Evolutionary conservation across 225 moss, liverwort and hornwort genomes (phyloP), one percentile per base, ranked within the genome.

Genomic region (Pseudisothecium myosuroides): DNA sequence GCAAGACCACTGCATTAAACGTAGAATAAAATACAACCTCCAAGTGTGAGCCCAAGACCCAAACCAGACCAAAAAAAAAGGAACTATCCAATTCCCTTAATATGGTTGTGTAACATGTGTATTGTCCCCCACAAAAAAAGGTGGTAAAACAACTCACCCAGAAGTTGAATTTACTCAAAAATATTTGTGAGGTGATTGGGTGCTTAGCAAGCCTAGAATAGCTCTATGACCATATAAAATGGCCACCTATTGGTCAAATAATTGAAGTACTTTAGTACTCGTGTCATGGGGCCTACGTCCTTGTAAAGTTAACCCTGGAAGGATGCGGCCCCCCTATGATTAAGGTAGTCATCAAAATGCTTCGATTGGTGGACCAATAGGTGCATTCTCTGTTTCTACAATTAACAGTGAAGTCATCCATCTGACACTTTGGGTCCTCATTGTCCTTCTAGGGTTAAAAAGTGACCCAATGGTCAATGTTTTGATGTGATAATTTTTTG

Each of bases 21-120:
- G 6, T 37, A 24, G 13, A 3, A 23, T 23, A 36, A 54, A 36
- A 3, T 29, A 6, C 3, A 6, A 0, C 11, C 14, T 2, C 2
- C 0, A 0, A 73, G 3, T 6, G 0, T 10, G 16, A 31, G 1
- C 0, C 4, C 1, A 19, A 6, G 11, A 28, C 1, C 9, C 6
- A 28, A 1, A 16, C 1, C 0, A 43, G 2, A 27, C 6, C 9
- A 7, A 10, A 73, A 1, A 16, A 28, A 73, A 47, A 47, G 2
- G 6, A 2, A 32, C 34, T 50, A 76, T 0, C 5, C 3, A 76
- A 3, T 54, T 36, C 6, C 5, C 23, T 52, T 36, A 37, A 24
- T 1, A 36, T 0, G 11, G 3, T 52, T 76, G 14, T 76, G 1
- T 34, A 52, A 36, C 2, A 45, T 0, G 7, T 0, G 1, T 21